Conservation (phyloP, 2,329 filamentous ascomycete genomes). For the Aspergillus hiratsukae region DNA sequence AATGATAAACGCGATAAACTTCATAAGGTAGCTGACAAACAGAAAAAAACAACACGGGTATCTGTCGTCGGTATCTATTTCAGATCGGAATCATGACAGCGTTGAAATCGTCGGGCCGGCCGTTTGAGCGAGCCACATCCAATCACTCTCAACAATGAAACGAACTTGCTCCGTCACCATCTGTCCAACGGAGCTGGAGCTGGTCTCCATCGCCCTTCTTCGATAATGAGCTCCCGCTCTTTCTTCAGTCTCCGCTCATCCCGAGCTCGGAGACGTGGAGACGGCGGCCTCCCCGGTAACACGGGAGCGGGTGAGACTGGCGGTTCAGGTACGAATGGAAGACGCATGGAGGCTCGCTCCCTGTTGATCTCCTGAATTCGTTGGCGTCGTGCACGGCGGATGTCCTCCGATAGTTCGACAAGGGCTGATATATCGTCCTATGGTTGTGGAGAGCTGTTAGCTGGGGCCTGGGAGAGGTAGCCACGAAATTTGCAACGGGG, state of each 20-base stretch:
- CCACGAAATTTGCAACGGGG: not conserved
- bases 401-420: slow-evolving; percentile 76
- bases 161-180: slow-evolving; percentile 6
- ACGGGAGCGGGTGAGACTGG: slow-evolving; percentile 10
- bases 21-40: not conserved
- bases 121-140: not conserved
- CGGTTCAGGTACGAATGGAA: slow-evolving; percentile 12
- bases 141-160: not conserved
- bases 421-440: slow-evolving; percentile 84
- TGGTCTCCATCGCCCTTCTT: slow-evolving; percentile 16
- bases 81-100: not conserved
- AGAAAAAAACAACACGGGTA: not conserved
- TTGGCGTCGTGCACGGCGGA: slow-evolving; percentile 61
- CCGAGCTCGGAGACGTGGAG: slow-evolving; percentile 16
- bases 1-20: not conserved
- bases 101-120: not conserved
- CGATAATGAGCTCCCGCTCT: slow-evolving; percentile 24
- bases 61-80: not conserved
- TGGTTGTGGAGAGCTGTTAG: slow-evolving; percentile 1
- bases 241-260: slow-evolving; percentile 17
- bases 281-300: slow-evolving; percentile 12
- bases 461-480: not conserved
- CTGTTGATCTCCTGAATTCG: slow-evolving; percentile 57
- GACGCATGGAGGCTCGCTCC: slow-evolving; percentile 32
- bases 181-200: slow-evolving; percentile 5